Percentiles rank a stretch among this genome's conserved stretches.
phyloP scores from a whole-genome alignment of 2,329 filamentous ascomycete genomes.

The Colletotrichum liriopes region DNA sequence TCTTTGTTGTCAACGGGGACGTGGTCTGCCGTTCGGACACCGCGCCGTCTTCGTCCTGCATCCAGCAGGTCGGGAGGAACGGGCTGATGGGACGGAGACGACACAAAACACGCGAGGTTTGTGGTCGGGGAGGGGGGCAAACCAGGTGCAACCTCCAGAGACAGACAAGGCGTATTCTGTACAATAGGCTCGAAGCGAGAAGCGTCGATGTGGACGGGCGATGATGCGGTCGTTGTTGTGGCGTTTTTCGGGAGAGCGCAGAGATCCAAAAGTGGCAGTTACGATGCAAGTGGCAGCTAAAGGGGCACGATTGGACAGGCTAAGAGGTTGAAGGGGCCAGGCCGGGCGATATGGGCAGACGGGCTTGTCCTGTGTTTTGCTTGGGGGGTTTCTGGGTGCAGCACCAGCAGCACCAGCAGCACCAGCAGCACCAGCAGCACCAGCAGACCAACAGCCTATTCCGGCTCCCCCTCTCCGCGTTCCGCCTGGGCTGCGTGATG shows the following conservation, averaged over 20 bases:
- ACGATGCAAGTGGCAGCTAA: constrained; percentile 10
- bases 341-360: constrained; percentile 3
- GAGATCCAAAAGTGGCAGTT: constrained; percentile 14
- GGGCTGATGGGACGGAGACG: constrained; percentile 6
- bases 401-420: not conserved
- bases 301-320: constrained; percentile 1
- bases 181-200: not conserved
- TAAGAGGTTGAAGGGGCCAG: not conserved
- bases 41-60: constrained; percentile 18
- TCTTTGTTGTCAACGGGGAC: constrained; percentile 7
- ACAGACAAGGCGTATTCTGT: not conserved
- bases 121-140: constrained; percentile 4
- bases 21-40: constrained; percentile 18
- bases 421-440: not conserved
- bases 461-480: constrained; percentile 27
- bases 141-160: constrained; percentile 17
- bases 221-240: constrained; percentile 20
- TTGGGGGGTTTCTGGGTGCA: not conserved
- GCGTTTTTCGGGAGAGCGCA: not conserved
- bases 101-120: constrained; percentile 25
- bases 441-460: constrained; percentile 5
- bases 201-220: constrained; percentile 9
- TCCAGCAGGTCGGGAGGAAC: constrained; percentile 6
- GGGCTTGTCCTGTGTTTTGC: not conserved
- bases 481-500: constrained; percentile 19